Evolutionary conservation across 345 rosid species (phyloP), one percentile per base, ranked within the genome.

Genomic region (Pugionium dolabratum): DNA sequence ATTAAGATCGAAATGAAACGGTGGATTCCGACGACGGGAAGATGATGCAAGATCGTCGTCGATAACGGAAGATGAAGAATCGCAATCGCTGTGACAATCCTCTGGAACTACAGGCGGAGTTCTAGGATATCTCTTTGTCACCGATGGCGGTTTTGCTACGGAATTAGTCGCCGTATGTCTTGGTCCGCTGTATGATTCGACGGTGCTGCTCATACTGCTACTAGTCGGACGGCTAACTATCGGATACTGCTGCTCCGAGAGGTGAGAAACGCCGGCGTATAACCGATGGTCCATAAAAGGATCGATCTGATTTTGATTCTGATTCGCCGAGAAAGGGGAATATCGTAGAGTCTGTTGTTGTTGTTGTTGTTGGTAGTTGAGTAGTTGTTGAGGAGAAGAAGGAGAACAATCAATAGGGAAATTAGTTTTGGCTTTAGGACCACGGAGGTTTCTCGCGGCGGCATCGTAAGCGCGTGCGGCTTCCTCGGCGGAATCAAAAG

Each of bases 141-240:
- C 28, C 11, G 69, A 32, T 0, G 3, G 0, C 18, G 54, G 35
- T 44, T 40, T 62, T 54, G 41, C 44, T 31, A 26, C 59, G 59
- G 59, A 54, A 7, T 26, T 34, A 53, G 78, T 10, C 78, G 85
- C 11, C 0, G 47, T 5, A 0, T 46, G 40, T 69, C 98, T 76
- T 0, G 90, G 95, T 4, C 96, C 92, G 52, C 92, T 89, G 52
- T 82, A 92, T 0, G 98, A 92, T 72, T 92, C 96, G 4, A 92
- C 96, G 18, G 98, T 92, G 18, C 18, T 18, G 18, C 18, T 18
- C 18, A 18, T 18, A 18, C 18, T 18, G 18, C 18, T 18, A 18
- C 83, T 52, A 2, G 96, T 78, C 26, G 98, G 98, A n/a, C 95
- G 90, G 40, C 72, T 72, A 42, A 71, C 66, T 32, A 48, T 29